Conservation (phyloP, 176 grass and related monocot genomes). For the Phoenix dactylifera region DNA sequence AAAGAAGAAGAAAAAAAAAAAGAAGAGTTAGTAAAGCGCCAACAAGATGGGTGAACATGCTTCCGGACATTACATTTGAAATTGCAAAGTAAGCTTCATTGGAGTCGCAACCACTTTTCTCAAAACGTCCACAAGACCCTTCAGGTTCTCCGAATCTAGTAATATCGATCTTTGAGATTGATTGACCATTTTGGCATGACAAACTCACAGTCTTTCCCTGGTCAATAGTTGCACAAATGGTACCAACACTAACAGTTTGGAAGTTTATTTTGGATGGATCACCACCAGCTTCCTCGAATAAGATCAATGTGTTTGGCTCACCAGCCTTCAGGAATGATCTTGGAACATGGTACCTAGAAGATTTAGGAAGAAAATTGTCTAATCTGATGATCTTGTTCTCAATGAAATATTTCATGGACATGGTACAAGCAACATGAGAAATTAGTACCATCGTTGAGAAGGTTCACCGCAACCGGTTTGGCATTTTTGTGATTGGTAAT, state of each 20-base stretch:
- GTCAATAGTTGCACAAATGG: conserved; percentile 29
- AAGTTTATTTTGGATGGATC: conserved; percentile 21
- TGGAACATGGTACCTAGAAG: conserved; percentile 58
- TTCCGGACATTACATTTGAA: not conserved
- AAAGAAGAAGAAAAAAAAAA: too few species aligned
- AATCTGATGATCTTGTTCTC: too few species aligned
- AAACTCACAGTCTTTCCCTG: conserved; percentile 28
- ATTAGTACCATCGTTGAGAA: conserved; percentile 27
- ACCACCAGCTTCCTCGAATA: conserved; percentile 80
- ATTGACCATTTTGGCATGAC: conserved; percentile 32
- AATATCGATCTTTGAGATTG: conserved; percentile 46
- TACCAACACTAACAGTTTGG: conserved; percentile 26
- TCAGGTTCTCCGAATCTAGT: conserved; percentile 29
- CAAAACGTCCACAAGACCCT: conserved; percentile 32
- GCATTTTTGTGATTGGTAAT: conserved; percentile 15
- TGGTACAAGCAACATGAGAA: not conserved
- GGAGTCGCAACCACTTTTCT: conserved; percentile 33
- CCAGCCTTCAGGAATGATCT: conserved; percentile 47
- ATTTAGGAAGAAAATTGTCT: not conserved
- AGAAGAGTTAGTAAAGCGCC: too few species aligned
- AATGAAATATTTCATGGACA: too few species aligned
- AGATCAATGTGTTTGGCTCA: conserved; percentile 41
- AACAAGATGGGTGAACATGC: too few species aligned
- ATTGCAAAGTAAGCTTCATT: conserved; percentile 4
- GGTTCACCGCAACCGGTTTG: conserved; percentile 52